Conservation (phyloP, 768 basidiomycete species). For the Flagelloscypha sp. region DNA sequence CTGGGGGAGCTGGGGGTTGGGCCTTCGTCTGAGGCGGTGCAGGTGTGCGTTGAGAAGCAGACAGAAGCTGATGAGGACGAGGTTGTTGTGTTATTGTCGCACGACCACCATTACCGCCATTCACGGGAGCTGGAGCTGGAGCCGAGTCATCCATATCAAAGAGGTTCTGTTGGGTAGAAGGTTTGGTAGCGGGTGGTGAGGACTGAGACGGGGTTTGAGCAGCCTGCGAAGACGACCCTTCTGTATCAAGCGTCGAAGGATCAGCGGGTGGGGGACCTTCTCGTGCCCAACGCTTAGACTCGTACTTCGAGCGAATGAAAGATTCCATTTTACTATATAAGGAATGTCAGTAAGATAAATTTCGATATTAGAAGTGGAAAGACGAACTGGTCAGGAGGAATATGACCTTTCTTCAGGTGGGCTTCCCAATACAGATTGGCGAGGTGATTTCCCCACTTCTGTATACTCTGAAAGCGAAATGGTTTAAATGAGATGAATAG, state of each 20-base stretch:
- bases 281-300: conserved; percentile 85
- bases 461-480: conserved; percentile 47
- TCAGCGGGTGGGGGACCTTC: conserved; percentile 81
- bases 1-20: conserved; percentile 13
- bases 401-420: conserved; percentile 83
- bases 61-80: conserved; percentile 51
- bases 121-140: conserved; percentile 22
- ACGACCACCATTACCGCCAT: conserved; percentile 21
- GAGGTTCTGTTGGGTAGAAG: conserved; percentile 19
- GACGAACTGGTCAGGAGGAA: conserved; percentile 90
- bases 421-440: conserved; percentile 98
- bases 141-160: conserved; percentile 19
- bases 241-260: conserved; percentile 77
- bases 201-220: conserved; percentile 17
- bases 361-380: conserved; percentile 1
- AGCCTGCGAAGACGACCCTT: conserved; percentile 50
- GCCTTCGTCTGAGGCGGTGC: conserved; percentile 11
- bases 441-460: conserved; percentile 89
- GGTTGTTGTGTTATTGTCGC: conserved; percentile 32
- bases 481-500: conserved; percentile 2
- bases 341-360: neutral
- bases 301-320: conserved; percentile 95
- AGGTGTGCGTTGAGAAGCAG: conserved; percentile 14
- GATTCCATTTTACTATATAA: conserved; percentile 89
- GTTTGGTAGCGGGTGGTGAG: conserved; percentile 18